These are phyloP conservation scores for Periconia sp. DNA, from an alignment of 2,329 filamentous ascomycete species.

Conservation along the genomic window DNA sequence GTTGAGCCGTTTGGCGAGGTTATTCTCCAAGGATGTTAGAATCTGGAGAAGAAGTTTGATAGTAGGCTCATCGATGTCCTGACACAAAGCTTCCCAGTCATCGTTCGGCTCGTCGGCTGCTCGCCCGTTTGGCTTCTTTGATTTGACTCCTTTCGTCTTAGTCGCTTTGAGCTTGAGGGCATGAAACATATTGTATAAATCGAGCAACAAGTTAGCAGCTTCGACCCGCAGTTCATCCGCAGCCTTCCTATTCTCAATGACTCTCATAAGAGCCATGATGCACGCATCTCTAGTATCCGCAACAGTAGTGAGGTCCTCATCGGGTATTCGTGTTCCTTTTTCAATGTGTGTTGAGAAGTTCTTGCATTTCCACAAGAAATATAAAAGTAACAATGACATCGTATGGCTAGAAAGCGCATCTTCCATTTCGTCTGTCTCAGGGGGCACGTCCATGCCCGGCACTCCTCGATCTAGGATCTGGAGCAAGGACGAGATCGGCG, in stretches of 20 bases:
- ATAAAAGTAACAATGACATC: constrained; percentile 79
- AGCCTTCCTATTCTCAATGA: constrained; percentile 60
- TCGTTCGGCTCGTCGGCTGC: constrained; percentile 46
- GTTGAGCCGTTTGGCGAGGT: constrained; percentile 53
- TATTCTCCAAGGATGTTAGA: constrained; percentile 77
- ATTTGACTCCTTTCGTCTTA: constrained; percentile 28
- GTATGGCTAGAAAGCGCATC: constrained; percentile 78
- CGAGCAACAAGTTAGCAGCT: constrained; percentile 77
- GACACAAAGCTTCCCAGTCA: constrained; percentile 65
- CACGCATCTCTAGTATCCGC: constrained; percentile 60
- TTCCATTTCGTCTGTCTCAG: constrained; percentile 76
- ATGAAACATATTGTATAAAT: constrained; percentile 80
- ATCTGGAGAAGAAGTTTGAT: constrained; percentile 74
- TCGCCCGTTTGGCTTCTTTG: constrained; percentile 36
- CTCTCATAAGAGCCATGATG: constrained; percentile 54
- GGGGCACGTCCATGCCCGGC: constrained; percentile 67
- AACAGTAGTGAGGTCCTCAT: constrained; percentile 64
- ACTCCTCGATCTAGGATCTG: constrained; percentile 76
- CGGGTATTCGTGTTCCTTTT: constrained; percentile 54
- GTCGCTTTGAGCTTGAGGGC: constrained; percentile 64
- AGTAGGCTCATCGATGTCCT: constrained; percentile 69
- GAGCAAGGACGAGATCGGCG: constrained; percentile 72
- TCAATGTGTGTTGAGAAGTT: constrained; percentile 50
- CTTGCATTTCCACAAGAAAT: constrained; percentile 92
- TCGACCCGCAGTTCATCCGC: constrained; percentile 80